Evolutionary conservation across 2,329 filamentous ascomycete genomes (phyloP).

Genomic region (Calonectria honghensis): DNA sequence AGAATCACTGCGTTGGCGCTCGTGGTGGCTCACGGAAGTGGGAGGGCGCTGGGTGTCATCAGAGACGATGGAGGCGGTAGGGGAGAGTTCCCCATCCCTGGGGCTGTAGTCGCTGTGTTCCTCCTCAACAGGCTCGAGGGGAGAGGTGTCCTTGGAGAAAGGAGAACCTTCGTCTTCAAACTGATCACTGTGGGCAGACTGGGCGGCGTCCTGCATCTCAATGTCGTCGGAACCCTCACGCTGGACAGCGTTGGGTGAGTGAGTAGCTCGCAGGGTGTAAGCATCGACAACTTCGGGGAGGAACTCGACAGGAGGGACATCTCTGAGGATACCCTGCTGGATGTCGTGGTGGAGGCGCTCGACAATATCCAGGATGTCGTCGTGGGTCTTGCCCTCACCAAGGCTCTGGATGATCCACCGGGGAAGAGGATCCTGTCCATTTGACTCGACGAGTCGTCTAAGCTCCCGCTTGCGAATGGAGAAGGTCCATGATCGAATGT

Average conservation of each 20-base stretch:
- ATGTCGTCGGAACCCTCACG: constrained; percentile 41
- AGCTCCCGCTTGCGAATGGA: constrained; percentile 79
- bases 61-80: constrained; percentile 42
- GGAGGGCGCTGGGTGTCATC: constrained; percentile 35
- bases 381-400: constrained; percentile 68
- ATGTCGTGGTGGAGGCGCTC: constrained; percentile 67
- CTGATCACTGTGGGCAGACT: constrained; percentile 35
- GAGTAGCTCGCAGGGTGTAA: constrained; percentile 47
- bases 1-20: constrained; percentile 41
- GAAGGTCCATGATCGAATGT: constrained; percentile 73
- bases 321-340: constrained; percentile 61
- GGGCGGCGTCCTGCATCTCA: constrained; percentile 38
- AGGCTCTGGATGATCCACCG: constrained; percentile 69
- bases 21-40: constrained; percentile 33
- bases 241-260: constrained; percentile 41
- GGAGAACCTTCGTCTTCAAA: constrained; percentile 45
- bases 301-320: constrained; percentile 76
- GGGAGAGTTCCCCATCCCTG: constrained; percentile 42
- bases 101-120: constrained; percentile 44
- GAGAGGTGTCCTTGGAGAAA: constrained; percentile 53
- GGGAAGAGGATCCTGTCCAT: constrained; percentile 50
- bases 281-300: constrained; percentile 71
- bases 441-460: constrained; percentile 67
- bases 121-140: constrained; percentile 52
- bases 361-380: constrained; percentile 69